phyloP scores from a whole-genome alignment of 2,329 filamentous ascomycete species.

The Diaporthe australafricana region DNA sequence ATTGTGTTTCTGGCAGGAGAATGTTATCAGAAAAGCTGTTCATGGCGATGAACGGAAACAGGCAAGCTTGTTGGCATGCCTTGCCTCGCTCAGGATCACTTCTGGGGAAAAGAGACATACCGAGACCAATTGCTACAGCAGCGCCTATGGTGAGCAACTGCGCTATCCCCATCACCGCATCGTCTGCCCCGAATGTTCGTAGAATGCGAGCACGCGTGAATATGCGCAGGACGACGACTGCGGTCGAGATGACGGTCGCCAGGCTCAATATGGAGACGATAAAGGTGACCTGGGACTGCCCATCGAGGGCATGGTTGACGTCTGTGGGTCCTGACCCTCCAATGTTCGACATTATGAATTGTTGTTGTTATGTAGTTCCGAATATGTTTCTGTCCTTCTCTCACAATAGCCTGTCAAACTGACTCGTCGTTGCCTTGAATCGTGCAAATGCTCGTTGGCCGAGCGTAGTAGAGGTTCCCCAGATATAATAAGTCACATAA shows the following conservation, averaged over 20 bases:
- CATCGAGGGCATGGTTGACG: conserved; percentile 41
- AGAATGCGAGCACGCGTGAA: conserved; percentile 41
- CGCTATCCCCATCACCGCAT: conserved; percentile 41
- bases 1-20: conserved; percentile 24
- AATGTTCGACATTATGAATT: conserved; percentile 27
- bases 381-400: conserved; percentile 7
- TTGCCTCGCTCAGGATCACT: neutral
- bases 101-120: conserved; percentile 36
- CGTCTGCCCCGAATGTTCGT: conserved; percentile 42
- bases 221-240: conserved; percentile 40
- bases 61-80: neutral
- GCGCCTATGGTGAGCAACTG: conserved; percentile 40
- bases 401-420: neutral
- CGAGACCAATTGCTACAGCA: conserved; percentile 42
- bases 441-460: neutral
- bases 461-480: neutral
- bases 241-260: conserved; percentile 39
- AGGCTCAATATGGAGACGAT: conserved; percentile 42
- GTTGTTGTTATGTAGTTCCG: neutral
- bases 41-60: neutral
- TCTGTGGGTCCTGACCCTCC: neutral
- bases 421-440: neutral
- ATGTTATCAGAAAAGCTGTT: neutral
- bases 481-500: conserved; percentile 19
- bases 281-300: conserved; percentile 39